phyloP scores from a whole-genome alignment of 768 basidiomycete genomes.

The Tylopilus sp. region DNA sequence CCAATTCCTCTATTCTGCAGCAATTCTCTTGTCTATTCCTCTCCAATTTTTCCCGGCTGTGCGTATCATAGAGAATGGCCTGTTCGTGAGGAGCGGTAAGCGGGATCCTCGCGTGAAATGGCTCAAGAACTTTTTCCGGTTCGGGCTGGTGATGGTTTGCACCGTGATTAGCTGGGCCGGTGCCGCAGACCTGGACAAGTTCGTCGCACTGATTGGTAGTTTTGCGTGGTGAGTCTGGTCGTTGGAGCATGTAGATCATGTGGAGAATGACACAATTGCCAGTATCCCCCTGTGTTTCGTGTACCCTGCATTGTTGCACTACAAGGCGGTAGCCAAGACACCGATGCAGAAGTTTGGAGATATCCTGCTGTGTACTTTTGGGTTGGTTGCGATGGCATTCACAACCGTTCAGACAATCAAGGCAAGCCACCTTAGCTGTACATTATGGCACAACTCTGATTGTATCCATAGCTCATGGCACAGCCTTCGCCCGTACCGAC shows the following conservation, averaged over 20 bases:
- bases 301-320: constrained; percentile 91
- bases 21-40: constrained; percentile 88
- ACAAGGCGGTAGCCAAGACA: constrained; percentile 79
- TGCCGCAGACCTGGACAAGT: constrained; percentile 90
- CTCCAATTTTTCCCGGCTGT: constrained; percentile 98
- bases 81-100: constrained; percentile 89
- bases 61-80: constrained; percentile 93
- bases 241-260: neutral
- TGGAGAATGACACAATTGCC: constrained; percentile 10
- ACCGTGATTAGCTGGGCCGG: constrained; percentile 81
- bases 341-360: constrained; percentile 63
- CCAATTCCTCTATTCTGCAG: constrained; percentile 86
- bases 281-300: constrained; percentile 93
- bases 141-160: constrained; percentile 70
- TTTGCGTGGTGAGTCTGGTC: constrained; percentile 76
- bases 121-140: constrained; percentile 91
- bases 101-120: constrained; percentile 80
- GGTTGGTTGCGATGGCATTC: constrained; percentile 65
- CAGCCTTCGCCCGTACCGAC: constrained; percentile 42
- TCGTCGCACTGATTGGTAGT: constrained; percentile 88
- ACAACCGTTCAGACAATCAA: constrained; percentile 77
- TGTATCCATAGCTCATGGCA: constrained; percentile 52
- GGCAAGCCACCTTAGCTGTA: constrained; percentile 34
- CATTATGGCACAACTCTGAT: constrained; percentile 10
- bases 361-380: constrained; percentile 73